Evolutionary conservation across 495 filamentous ascomycete species (phyloP).

Genomic region (Oidiodendron maius): DNA sequence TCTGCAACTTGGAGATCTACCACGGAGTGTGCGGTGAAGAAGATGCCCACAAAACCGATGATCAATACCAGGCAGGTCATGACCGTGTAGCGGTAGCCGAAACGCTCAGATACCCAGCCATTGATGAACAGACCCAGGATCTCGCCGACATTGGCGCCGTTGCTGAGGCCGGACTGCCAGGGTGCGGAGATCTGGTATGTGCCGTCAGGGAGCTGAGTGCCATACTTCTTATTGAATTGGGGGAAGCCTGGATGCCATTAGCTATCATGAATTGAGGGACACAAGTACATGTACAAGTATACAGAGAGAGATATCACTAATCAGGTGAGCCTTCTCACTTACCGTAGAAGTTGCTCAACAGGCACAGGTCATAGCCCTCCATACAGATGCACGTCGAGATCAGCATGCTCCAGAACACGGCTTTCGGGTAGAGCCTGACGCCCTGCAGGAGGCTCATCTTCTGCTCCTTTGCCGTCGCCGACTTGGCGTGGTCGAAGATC

Average conservation of each 20-base stretch:
- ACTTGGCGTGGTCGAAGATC: slow-evolving; percentile 38
- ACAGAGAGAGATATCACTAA: too few relatives aligned
- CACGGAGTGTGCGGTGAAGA: slow-evolving; percentile 70
- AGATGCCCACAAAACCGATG: slow-evolving; percentile 65
- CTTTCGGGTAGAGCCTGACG: slow-evolving; percentile 48
- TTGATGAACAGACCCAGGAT: slow-evolving; percentile 74
- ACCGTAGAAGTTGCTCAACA: slow-evolving; percentile 53
- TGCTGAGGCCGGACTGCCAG: slow-evolving; percentile 75
- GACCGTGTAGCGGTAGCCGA: slow-evolving; percentile 67
- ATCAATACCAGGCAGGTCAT: slow-evolving; percentile 60
- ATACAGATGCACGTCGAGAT: slow-evolving; percentile 59
- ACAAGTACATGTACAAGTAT: too few relatives aligned
- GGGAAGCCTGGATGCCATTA: too few relatives aligned
- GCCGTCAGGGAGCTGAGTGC: slow-evolving; percentile 47
- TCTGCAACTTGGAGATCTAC: slow-evolving; percentile 64
- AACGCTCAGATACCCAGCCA: slow-evolving; percentile 67
- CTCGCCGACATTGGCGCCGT: slow-evolving; percentile 63
- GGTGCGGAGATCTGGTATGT: slow-evolving; percentile 61
- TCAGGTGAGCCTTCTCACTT: too few relatives aligned
- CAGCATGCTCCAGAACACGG: slow-evolving; percentile 52
- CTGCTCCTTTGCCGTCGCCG: slow-evolving; percentile 46
- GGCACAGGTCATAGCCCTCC: slow-evolving; percentile 57
- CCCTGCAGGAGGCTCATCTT: slow-evolving; percentile 48
- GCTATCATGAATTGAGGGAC: too few relatives aligned
- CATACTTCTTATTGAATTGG: slow-evolving; percentile 67